These are phyloP conservation scores for Mangifera indica DNA, from an alignment of 345 rosid species.

Conservation along the genomic window DNA sequence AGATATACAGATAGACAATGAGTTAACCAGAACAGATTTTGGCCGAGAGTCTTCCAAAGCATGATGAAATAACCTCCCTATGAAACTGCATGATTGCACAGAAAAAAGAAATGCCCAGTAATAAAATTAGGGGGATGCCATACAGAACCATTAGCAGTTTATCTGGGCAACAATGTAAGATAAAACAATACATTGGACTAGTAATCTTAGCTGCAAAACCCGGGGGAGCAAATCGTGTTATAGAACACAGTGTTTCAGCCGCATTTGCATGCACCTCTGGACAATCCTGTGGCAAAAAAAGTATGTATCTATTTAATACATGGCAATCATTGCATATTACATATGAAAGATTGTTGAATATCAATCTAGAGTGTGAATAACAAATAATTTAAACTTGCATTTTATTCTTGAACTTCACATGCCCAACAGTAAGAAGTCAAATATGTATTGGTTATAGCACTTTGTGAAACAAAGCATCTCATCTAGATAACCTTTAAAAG, in stretches of 20 bases:
- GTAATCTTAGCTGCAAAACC: slow-evolving; percentile 76
- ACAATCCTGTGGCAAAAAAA: slow-evolving; percentile 50
- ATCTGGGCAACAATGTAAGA: slow-evolving; percentile 20
- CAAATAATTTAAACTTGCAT: neutral
- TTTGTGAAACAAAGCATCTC: neutral
- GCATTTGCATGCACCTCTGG: slow-evolving; percentile 96
- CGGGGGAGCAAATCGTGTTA: slow-evolving; percentile 77
- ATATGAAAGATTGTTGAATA: neutral
- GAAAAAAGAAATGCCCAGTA: slow-evolving; percentile 9
- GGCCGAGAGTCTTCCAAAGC: slow-evolving; percentile 88
- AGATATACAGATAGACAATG: slow-evolving; percentile 82
- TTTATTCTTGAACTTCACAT: neutral
- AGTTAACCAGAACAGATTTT: slow-evolving; percentile 84
- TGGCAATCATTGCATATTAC: too few species aligned
- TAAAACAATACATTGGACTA: slow-evolving; percentile 58
- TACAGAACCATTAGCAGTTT: neutral
- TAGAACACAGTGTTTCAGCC: slow-evolving; percentile 87
- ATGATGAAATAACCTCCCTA: slow-evolving; percentile 72
- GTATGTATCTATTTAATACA: too few species aligned
- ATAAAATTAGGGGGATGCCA: slow-evolving; percentile 11
- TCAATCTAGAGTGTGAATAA: slow-evolving; percentile 2
- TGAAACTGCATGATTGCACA: slow-evolving; percentile 51
- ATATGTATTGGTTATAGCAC: neutral
- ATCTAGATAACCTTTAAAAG: neutral
- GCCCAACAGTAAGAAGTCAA: neutral